Evolutionary conservation across 805 yeast genomes (phyloP), one percentile per base, ranked within the genome.

Genomic region (Isabelozyma gotoi): DNA sequence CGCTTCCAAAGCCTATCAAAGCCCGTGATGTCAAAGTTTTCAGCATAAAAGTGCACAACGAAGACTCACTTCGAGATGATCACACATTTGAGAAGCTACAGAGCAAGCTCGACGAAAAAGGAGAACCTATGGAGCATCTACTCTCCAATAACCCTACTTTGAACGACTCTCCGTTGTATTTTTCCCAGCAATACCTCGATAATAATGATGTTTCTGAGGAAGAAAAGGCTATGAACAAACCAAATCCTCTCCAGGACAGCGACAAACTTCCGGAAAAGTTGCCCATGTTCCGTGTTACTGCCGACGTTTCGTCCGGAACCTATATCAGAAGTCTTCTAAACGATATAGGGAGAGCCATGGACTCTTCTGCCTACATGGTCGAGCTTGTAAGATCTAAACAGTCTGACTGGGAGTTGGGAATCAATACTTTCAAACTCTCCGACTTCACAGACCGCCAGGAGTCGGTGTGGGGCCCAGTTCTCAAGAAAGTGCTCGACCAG

Each of bases 291-390:
- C 91, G 85, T 53, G 80, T 94, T 51, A 77, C 76, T 12, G 80
- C 95, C 3, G 76, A 79, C 29, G 99, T 92, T 0, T 85, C 96
- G 1, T 89, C 97, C 0, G 99, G 99, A 1, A 94, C 98, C 0
- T 94, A 94, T 56, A 90, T 94, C 39, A 77, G 99, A 51, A 85
- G 97, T 2, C 68, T 94, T 42, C 75, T 94, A 39, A 88, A 96
- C 64, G 99, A 94, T 57, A 73, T 88, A 36, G 98, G 96, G 2
- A 78, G 85, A 46, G 85, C 92, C 0, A 67, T 91, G 58, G 83
- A 85, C 14, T 81, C 91, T 0, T 80, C 88, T 19, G 88, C 96
- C 0, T 89, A 89, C 57, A 91, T 94, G 96, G 96, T 85, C 7
- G 82, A 81, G 51, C 76, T 94, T 44, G 75, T 81, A 7, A 78